phyloP scores from a whole-genome alignment of 2,329 filamentous ascomycete species.

The Ophiostoma tasmaniense region DNA sequence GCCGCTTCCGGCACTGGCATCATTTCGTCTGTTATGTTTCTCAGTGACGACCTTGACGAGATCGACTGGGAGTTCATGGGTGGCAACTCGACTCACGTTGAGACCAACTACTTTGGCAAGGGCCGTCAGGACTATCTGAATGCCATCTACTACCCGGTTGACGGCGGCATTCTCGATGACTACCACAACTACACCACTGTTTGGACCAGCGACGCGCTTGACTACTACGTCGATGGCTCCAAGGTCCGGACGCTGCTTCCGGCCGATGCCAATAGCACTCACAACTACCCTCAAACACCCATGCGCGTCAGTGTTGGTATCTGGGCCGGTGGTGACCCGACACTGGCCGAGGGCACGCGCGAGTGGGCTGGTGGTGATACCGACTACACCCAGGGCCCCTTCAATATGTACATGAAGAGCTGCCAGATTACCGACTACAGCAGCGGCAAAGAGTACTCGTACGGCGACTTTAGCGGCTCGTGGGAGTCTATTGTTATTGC shows the following conservation, averaged over 20 bases:
- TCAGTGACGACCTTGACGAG: conserved; percentile 79
- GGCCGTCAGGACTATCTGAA: conserved; percentile 45
- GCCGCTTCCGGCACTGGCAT: conserved; percentile 67
- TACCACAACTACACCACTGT: conserved; percentile 70
- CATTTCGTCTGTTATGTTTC: conserved; percentile 72
- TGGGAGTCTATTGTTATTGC: conserved; percentile 20
- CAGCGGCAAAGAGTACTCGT: conserved; percentile 25
- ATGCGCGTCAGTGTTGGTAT: conserved; percentile 62
- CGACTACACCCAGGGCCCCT: conserved; percentile 48
- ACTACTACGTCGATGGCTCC: conserved; percentile 62
- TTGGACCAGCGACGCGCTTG: conserved; percentile 59
- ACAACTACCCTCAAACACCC: conserved; percentile 67
- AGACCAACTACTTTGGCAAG: conserved; percentile 76
- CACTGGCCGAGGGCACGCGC: conserved; percentile 42
- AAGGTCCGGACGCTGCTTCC: conserved; percentile 56
- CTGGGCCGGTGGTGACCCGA: conserved; percentile 54
- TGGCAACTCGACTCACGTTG: conserved; percentile 50
- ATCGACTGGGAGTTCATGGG: conserved; percentile 82
- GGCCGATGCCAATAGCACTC: conserved; percentile 51
- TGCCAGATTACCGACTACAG: conserved; percentile 30
- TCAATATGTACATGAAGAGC: conserved; percentile 54
- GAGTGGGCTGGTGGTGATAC: conserved; percentile 51
- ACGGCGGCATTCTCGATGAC: conserved; percentile 47
- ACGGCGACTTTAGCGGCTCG: conserved; percentile 17
- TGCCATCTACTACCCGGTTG: conserved; percentile 48